phyloP scores from a whole-genome alignment of 192 early-diverging fungal species.

The Backusella tarrabulga region DNA sequence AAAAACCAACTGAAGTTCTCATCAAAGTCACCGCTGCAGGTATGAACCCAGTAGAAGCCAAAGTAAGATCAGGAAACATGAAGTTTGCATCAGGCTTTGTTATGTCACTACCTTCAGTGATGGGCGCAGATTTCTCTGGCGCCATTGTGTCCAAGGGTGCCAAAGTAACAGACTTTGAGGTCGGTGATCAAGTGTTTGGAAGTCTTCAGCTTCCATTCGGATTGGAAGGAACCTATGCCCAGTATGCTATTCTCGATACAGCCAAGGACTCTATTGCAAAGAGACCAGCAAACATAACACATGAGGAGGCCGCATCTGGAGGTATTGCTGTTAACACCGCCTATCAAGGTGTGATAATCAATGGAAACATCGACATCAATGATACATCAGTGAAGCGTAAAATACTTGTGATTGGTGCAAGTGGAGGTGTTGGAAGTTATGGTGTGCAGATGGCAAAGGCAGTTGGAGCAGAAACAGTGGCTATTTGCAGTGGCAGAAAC shows the following conservation, averaged over 20 bases:
- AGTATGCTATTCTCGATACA: slow-evolving; percentile 6
- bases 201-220: neutral
- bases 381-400: slow-evolving; percentile 16
- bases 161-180: slow-evolving; percentile 19
- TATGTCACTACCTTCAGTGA: neutral
- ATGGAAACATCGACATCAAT: neutral
- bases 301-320: slow-evolving; percentile 8
- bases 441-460: slow-evolving; percentile 54
- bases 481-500: slow-evolving; percentile 51
- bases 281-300: slow-evolving; percentile 16
- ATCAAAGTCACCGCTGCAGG: slow-evolving; percentile 13
- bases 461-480: slow-evolving; percentile 51
- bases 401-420: slow-evolving; percentile 49
- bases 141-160: slow-evolving; percentile 14
- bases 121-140: slow-evolving; percentile 26
- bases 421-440: slow-evolving; percentile 49
- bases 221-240: slow-evolving; percentile 20
- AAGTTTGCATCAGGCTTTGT: neutral
- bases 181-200: slow-evolving; percentile 28
- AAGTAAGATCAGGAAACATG: slow-evolving; percentile 14
- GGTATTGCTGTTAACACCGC: slow-evolving; percentile 14
- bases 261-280: neutral
- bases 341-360: neutral
- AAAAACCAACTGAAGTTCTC: neutral
- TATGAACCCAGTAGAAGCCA: slow-evolving; percentile 29